Conservation (phyloP, 2,329 filamentous ascomycete genomes). For the Thelonectria rubi region DNA sequence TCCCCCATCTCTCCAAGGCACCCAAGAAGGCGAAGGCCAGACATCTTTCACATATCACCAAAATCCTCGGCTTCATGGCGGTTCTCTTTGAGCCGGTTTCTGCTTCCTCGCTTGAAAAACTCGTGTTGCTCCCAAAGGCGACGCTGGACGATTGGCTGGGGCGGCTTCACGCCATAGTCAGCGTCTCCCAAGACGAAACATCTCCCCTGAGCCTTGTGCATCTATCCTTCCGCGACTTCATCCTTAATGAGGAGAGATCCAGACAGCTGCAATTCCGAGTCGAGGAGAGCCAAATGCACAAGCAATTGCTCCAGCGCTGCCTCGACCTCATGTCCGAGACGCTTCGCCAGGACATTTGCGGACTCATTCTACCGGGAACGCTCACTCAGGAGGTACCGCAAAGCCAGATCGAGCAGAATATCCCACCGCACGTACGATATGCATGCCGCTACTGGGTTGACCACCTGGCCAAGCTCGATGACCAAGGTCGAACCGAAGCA, state of each 20-base stretch:
- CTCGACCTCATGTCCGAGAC: slow-evolving; percentile 3
- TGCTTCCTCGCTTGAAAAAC: neutral
- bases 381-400: neutral
- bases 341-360: slow-evolving; percentile 17
- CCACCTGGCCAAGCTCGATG: slow-evolving; percentile 1
- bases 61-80: slow-evolving; percentile 5
- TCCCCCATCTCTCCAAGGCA: slow-evolving; percentile 5
- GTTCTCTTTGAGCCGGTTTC: slow-evolving; percentile 8
- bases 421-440: slow-evolving; percentile 5
- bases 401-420: neutral
- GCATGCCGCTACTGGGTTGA: slow-evolving; percentile 18
- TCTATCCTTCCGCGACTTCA: slow-evolving; percentile 21
- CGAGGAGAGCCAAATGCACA: neutral
- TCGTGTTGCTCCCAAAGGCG: neutral
- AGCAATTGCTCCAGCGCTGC: neutral
- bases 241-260: neutral
- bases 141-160: neutral
- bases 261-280: slow-evolving; percentile 1
- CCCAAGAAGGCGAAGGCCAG: neutral
- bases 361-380: neutral
- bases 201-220: slow-evolving; percentile 10
- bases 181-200: neutral
- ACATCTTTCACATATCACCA: neutral
- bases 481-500: neutral
- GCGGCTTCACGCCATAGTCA: neutral